phyloP scores from a whole-genome alignment of 768 basidiomycete species.

The Russula vinacea region DNA sequence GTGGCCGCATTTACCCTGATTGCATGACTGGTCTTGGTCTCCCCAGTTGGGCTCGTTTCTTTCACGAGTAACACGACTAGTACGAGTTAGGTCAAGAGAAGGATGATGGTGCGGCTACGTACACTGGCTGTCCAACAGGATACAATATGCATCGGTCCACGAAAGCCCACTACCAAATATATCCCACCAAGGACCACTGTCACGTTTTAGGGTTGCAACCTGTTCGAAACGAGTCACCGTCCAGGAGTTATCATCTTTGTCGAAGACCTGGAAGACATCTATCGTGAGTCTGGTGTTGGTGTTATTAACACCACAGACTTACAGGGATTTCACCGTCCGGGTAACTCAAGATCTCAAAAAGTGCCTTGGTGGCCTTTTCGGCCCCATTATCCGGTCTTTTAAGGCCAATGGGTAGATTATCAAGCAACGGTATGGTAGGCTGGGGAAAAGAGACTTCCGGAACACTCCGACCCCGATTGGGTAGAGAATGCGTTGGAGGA shows the following conservation, averaged over 20 bases:
- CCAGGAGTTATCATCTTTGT: neutral
- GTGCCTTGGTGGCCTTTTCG: neutral
- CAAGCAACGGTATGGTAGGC: neutral
- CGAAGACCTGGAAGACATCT: neutral
- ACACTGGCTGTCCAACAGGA: constrained; percentile 1
- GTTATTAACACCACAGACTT: neutral
- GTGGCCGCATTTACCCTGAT: neutral
- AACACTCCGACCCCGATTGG: neutral
- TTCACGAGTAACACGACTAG: neutral
- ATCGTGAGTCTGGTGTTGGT: neutral
- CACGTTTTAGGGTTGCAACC: neutral
- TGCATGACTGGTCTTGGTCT: neutral
- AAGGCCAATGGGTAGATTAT: neutral
- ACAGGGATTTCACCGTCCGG: constrained; percentile 10
- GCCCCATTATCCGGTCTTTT: neutral
- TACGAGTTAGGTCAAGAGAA: neutral
- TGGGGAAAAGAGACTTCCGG: neutral
- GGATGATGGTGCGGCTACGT: neutral
- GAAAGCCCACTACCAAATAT: neutral
- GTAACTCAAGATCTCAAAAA: neutral
- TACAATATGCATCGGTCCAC: neutral
- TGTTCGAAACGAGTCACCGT: neutral
- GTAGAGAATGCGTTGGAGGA: neutral
- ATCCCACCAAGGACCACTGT: constrained; percentile 43
- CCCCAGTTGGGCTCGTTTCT: neutral